Conservation (phyloP, 129 eudicot species). For the Centella asiatica region DNA sequence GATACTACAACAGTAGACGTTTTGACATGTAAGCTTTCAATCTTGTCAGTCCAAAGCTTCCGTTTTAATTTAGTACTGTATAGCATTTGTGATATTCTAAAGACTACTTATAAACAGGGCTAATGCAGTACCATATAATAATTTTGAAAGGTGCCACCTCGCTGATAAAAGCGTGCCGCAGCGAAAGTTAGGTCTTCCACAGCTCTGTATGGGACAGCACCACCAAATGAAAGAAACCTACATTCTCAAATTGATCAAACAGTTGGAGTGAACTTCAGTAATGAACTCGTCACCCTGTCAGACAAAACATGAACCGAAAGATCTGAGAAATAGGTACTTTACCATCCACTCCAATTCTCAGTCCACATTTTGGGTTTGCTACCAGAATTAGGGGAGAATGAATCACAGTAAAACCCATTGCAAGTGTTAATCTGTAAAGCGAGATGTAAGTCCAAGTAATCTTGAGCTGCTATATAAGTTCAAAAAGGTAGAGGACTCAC, state of each 20-base stretch:
- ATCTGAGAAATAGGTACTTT: neutral
- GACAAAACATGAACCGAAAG: neutral
- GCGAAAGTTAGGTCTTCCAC: slow-evolving; percentile 78
- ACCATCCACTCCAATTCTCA: slow-evolving; percentile 94
- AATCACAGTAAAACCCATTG: slow-evolving; percentile 89
- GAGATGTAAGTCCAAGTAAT: neutral
- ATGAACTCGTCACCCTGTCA: neutral
- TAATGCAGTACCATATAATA: slow-evolving; percentile 67
- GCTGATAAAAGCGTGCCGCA: slow-evolving; percentile 83
- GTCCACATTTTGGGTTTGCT: slow-evolving; percentile 86
- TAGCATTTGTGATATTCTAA: too few species aligned
- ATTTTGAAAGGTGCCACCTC: slow-evolving; percentile 90
- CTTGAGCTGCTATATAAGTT: neutral
- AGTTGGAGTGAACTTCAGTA: neutral
- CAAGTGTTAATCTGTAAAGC: slow-evolving; percentile 66
- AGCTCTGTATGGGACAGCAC: slow-evolving; percentile 72
- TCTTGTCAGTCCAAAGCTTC: neutral
- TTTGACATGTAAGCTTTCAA: neutral
- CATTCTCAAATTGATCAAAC: neutral
- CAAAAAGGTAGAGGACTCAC: slow-evolving; percentile 35
- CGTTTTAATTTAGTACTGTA: neutral
- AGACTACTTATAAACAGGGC: neutral
- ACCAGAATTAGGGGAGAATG: slow-evolving; percentile 61
- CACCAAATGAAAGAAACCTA: slow-evolving; percentile 73
- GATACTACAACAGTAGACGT: slow-evolving; percentile 43